Conservation (phyloP, 1,284 basidiomycete species). For the Agaricales sp. region DNA sequence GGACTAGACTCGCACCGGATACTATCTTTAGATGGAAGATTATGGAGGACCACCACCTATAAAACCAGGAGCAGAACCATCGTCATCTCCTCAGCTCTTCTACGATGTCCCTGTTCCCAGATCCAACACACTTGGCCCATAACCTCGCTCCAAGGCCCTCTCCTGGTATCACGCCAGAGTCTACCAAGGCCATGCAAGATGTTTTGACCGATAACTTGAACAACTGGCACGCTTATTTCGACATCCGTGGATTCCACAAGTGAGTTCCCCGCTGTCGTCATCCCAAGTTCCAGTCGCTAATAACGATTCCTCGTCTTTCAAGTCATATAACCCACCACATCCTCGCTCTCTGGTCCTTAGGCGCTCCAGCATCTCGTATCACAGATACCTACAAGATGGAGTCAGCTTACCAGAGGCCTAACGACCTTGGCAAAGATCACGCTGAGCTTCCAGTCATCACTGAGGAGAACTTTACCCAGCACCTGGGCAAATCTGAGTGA, state of each 20-base stretch:
- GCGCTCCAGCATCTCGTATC: neutral
- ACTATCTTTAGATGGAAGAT: too few species aligned
- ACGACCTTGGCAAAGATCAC: neutral
- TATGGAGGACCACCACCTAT: too few species aligned
- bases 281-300: neutral
- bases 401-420: neutral
- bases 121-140: neutral
- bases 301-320: too few species aligned
- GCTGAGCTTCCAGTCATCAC: neutral
- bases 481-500: neutral
- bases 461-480: neutral
- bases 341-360: slow-evolving; percentile 1
- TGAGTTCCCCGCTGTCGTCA: neutral
- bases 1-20: too few species aligned
- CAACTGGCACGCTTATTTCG: neutral
- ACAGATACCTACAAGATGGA: neutral
- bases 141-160: neutral
- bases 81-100: too few species aligned
- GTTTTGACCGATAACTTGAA: neutral
- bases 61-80: too few species aligned
- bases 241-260: neutral
- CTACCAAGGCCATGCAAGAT: neutral
- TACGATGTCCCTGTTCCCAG: neutral
- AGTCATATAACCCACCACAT: slow-evolving; percentile 2
- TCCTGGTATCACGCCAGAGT: neutral